Conservation (phyloP, 2,329 filamentous ascomycete genomes). For the Ophiosphaerella herpotricha region DNA sequence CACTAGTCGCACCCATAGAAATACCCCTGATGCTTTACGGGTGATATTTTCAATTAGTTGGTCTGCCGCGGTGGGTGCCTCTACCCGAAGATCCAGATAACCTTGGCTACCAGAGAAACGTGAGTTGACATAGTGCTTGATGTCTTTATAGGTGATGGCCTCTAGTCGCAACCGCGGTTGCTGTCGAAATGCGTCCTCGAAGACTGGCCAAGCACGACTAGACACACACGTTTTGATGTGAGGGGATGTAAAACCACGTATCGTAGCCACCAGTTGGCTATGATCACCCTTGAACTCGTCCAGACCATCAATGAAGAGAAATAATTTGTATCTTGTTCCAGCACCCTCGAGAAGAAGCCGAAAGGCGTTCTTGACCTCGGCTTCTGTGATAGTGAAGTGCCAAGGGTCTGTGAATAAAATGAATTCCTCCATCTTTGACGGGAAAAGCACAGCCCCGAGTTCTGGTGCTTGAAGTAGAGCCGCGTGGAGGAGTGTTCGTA, state of each 20-base stretch:
- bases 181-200: slow-evolving; percentile 23
- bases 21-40: slow-evolving; percentile 1
- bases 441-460: background rate
- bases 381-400: background rate
- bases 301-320: background rate
- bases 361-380: background rate
- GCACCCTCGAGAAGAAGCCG: background rate
- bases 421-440: background rate
- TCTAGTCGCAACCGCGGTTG: slow-evolving; percentile 26
- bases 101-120: background rate
- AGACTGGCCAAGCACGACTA: slow-evolving; percentile 29
- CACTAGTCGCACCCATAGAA: slow-evolving; percentile 2
- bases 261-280: background rate
- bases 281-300: slow-evolving; percentile 6
- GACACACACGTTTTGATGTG: slow-evolving; percentile 29
- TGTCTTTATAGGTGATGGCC: slow-evolving; percentile 24
- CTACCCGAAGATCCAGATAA: background rate
- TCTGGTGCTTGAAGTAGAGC: background rate
- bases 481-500: background rate
- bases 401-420: background rate
- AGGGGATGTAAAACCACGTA: slow-evolving; percentile 6
- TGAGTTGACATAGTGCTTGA: slow-evolving; percentile 7
- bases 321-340: background rate
- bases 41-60: background rate
- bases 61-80: background rate